Percentiles rank a stretch among this genome's conserved stretches.
phyloP scores from a whole-genome alignment of 2,329 filamentous ascomycete species.

The Fusarium drepaniforme region DNA sequence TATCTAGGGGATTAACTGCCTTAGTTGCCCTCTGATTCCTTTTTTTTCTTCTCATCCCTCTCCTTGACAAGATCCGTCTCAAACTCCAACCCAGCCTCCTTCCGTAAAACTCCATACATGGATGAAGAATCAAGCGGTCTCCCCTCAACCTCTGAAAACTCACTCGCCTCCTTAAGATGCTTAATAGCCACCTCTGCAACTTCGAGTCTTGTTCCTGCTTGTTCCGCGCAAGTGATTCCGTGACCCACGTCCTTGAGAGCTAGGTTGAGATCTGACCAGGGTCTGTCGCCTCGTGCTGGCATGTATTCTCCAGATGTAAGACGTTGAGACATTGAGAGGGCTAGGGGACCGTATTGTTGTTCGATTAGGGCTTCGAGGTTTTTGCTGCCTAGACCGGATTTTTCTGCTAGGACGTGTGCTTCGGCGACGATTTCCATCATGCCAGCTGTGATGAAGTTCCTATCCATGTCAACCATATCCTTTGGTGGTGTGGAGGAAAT shows the following conservation, averaged over 20 bases:
- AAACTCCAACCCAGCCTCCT: constrained; percentile 58
- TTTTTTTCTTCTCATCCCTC: constrained; percentile 39
- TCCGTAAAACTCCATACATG: constrained; percentile 62
- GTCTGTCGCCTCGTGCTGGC: constrained; percentile 49
- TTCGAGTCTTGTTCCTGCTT: constrained; percentile 52
- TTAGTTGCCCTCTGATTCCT: neutral
- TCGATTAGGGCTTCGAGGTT: constrained; percentile 58
- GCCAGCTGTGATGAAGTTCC: constrained; percentile 62
- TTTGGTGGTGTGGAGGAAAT: neutral
- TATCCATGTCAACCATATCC: constrained; percentile 27
- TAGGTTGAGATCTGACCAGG: constrained; percentile 62
- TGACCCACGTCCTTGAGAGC: constrained; percentile 66
- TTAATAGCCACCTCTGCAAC: constrained; percentile 57
- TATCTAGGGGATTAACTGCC: neutral
- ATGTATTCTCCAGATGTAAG: constrained; percentile 55
- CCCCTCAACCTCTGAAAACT: constrained; percentile 48
- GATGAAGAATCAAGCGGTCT: constrained; percentile 61
- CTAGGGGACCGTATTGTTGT: constrained; percentile 53
- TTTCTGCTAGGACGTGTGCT: constrained; percentile 62
- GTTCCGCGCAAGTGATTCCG: constrained; percentile 57
- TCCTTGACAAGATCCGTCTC: constrained; percentile 53
- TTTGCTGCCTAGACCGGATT: constrained; percentile 54
- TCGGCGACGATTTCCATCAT: constrained; percentile 63
- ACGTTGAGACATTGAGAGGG: constrained; percentile 52
- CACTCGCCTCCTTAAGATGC: constrained; percentile 57